Conservation (phyloP, 768 basidiomycete species). For the Mycena chlorophos region DNA sequence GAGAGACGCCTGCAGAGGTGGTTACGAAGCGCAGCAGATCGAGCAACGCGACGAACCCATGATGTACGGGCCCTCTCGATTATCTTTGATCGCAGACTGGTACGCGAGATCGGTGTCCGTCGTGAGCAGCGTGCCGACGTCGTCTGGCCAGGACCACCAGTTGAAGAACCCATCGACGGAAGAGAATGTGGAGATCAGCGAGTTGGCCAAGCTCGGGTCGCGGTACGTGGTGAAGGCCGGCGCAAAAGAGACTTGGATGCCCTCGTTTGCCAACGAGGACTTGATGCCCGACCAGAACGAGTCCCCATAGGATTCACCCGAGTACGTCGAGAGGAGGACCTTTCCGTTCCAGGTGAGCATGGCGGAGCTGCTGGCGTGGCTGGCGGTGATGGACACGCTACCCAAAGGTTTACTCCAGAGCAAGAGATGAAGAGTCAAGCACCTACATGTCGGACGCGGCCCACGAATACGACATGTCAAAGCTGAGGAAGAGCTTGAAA, state of each 20-base stretch:
- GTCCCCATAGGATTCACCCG: constrained; percentile 36
- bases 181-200: constrained; percentile 26
- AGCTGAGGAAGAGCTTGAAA: constrained; percentile 40
- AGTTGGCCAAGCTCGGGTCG: constrained; percentile 22
- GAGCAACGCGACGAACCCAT: constrained; percentile 23
- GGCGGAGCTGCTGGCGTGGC: constrained; percentile 31
- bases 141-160: constrained; percentile 35
- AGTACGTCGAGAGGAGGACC: constrained; percentile 38
- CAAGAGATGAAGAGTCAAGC: background rate
- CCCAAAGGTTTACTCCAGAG: background rate
- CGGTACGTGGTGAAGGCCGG: constrained; percentile 33
- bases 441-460: constrained; percentile 16
- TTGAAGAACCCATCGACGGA: constrained; percentile 36
- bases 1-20: constrained; percentile 23
- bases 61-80: constrained; percentile 28
- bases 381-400: constrained; percentile 26
- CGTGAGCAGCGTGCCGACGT: constrained; percentile 24
- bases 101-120: constrained; percentile 32
- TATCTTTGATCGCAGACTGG: constrained; percentile 20
- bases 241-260: constrained; percentile 32
- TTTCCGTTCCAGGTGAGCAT: constrained; percentile 28
- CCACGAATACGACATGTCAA: constrained; percentile 36
- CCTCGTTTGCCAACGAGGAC: constrained; percentile 17
- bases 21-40: background rate
- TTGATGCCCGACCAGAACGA: constrained; percentile 24